Conservation (phyloP, 805 yeast species). For the Saturnispora hagleri region DNA sequence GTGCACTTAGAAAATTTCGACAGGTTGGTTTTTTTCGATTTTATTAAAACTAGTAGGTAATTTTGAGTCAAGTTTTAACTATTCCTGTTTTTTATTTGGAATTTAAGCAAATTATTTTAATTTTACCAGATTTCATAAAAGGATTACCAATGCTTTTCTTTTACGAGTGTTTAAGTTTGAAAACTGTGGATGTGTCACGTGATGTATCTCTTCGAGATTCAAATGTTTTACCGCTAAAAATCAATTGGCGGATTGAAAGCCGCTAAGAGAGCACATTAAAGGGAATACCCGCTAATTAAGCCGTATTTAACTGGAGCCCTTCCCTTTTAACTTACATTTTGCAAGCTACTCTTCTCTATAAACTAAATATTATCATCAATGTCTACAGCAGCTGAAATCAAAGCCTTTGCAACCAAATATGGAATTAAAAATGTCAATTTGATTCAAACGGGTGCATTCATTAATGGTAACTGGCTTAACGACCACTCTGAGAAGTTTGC, state of each 20-base stretch:
- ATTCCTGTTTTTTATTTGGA: too few species aligned
- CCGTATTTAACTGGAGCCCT: neutral
- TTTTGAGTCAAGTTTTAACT: too few species aligned
- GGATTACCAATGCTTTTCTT: too few species aligned
- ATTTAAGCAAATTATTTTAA: too few species aligned
- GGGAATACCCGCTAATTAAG: neutral
- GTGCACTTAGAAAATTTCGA: too few species aligned
- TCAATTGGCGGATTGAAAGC: neutral
- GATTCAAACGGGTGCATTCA: conserved; percentile 68
- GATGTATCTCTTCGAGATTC: too few species aligned
- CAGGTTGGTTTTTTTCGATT: too few species aligned
- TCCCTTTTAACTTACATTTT: neutral
- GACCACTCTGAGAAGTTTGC: conserved; percentile 49
- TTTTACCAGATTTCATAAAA: too few species aligned
- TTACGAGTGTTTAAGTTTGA: too few species aligned
- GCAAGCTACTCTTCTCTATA: neutral
- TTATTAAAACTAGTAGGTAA: too few species aligned
- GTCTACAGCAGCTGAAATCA: conserved; percentile 22
- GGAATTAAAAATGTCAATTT: conserved; percentile 40
- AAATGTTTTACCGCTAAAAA: neutral
- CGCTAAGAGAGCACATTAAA: neutral
- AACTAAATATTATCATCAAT: conserved; percentile 9
- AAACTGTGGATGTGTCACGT: neutral
- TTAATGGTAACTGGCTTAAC: conserved; percentile 62
- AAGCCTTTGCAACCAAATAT: conserved; percentile 23